A percentile compares a stretch with the other conserved stretches of the same genome.
phyloP scores from a whole-genome alignment of 768 basidiomycete species.

The Gloeophyllum trabeum region DNA sequence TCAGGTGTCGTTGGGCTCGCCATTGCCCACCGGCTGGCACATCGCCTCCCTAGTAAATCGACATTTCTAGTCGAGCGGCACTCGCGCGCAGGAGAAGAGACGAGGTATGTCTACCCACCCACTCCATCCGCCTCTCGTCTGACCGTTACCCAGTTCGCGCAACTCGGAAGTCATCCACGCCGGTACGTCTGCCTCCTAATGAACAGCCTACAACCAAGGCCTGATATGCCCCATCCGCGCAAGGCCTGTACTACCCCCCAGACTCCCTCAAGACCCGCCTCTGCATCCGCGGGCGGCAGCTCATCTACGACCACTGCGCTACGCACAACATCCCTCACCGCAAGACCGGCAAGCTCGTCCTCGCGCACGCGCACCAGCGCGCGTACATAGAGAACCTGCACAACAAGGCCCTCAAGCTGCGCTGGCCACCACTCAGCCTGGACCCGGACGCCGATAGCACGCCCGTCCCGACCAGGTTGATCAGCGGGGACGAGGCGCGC shows the following conservation, averaged over 20 bases:
- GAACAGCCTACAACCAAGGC: no score
- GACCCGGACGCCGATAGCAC: conserved; percentile 14
- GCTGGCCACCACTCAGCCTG: conserved; percentile 34
- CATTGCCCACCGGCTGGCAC: conserved; percentile 64
- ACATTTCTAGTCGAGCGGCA: conserved; percentile 81
- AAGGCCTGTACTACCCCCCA: conserved; percentile 78
- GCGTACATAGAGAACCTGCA: conserved; percentile 64
- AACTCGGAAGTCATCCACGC: conserved; percentile 96
- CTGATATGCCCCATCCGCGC: no score
- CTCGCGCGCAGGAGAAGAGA: conserved; percentile 70
- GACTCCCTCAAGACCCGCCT: conserved; percentile 77
- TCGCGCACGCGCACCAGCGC: conserved; percentile 59
- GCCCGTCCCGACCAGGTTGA: conserved; percentile 52
- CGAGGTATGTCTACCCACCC: conserved; percentile 36
- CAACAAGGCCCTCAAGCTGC: conserved; percentile 43
- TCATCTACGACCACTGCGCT: conserved; percentile 73
- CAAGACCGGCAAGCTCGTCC: conserved; percentile 83
- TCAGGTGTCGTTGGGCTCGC: conserved; percentile 80
- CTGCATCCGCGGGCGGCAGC: conserved; percentile 76
- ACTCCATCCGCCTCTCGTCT: background rate
- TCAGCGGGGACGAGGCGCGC: conserved; percentile 56
- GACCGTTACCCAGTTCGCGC: conserved; percentile 46
- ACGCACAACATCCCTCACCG: conserved; percentile 49
- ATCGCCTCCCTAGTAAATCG: conserved; percentile 51
- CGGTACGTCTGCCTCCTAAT: conserved; percentile 28